Conservation (phyloP, 441 rosid genomes). For the Metrosideros polymorpha region DNA sequence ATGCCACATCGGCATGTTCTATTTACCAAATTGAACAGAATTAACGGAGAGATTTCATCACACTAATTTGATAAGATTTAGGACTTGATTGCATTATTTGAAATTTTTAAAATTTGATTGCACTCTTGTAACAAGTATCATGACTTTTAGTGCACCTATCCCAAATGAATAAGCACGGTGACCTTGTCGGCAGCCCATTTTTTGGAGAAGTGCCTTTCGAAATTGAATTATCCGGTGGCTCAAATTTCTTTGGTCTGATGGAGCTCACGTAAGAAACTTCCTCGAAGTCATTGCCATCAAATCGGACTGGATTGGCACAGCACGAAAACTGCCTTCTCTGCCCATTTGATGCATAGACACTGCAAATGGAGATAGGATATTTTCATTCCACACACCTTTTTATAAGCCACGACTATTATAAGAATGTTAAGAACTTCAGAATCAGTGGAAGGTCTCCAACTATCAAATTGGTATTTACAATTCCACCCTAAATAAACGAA, state of each 20-base stretch:
- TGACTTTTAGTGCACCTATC: background rate
- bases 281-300: background rate
- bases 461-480: background rate
- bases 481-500: no score
- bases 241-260: background rate
- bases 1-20: background rate
- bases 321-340: no score
- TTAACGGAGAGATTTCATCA: fast-evolving
- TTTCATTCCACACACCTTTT: background rate
- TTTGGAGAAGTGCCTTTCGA: no score
- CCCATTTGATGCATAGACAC: no score
- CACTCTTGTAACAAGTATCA: no score
- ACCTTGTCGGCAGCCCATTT: background rate
- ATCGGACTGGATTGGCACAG: no score
- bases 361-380: background rate
- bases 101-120: no score
- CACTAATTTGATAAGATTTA: background rate
- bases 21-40: background rate
- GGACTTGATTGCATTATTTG: background rate
- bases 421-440: background rate
- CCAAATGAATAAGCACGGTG: background rate
- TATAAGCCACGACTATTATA: background rate
- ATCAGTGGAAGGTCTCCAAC: background rate
- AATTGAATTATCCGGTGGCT: background rate
- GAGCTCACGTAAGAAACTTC: background rate